A percentile compares a stretch with the other conserved stretches of the same genome.
Evolutionary conservation across 2,329 filamentous ascomycete species (phyloP).

Genomic region (Fusarium pseudograminearum): DNA sequence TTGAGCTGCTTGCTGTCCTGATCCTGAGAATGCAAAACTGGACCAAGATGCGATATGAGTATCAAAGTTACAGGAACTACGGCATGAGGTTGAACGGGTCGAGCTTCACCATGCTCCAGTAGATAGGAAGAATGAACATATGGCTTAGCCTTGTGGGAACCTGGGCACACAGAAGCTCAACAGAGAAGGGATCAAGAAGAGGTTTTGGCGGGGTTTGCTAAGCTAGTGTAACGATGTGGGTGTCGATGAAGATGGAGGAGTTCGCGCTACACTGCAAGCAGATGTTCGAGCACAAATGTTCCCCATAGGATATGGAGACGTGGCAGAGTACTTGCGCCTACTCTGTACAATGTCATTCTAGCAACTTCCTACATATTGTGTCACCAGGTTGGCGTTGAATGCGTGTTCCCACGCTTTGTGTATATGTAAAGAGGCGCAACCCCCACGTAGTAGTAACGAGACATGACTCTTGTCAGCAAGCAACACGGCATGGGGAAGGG

Average conservation of each 20-base stretch:
- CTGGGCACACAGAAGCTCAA: neutral
- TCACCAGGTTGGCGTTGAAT: constrained; percentile 1
- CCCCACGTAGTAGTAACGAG: constrained; percentile 20
- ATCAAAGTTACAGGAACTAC: neutral
- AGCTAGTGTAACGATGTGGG: constrained; percentile 20
- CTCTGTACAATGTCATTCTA: neutral
- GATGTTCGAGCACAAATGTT: constrained; percentile 26
- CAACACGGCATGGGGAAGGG: neutral
- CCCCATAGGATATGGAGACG: constrained; percentile 9
- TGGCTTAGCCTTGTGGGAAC: neutral
- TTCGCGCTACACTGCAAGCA: constrained; percentile 24
- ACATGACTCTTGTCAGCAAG: constrained; percentile 21
- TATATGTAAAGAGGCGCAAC: neutral
- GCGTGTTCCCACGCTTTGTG: constrained; percentile 10
- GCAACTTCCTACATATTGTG: neutral
- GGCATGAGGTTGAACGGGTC: neutral
- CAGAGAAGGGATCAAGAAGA: constrained; percentile 21
- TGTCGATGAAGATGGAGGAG: constrained; percentile 25
- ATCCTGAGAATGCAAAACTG: neutral
- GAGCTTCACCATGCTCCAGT: neutral
- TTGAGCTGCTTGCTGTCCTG: neutral
- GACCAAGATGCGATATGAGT: neutral
- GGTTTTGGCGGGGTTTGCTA: constrained; percentile 27
- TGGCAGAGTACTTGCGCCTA: constrained; percentile 12
- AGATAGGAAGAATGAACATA: neutral